A percentile compares a stretch with the other conserved stretches of the same genome.
These are phyloP conservation scores for Chlamydomonas urium DNA, from an alignment of 139 green algal genomes.

Conservation along the genomic window DNA sequence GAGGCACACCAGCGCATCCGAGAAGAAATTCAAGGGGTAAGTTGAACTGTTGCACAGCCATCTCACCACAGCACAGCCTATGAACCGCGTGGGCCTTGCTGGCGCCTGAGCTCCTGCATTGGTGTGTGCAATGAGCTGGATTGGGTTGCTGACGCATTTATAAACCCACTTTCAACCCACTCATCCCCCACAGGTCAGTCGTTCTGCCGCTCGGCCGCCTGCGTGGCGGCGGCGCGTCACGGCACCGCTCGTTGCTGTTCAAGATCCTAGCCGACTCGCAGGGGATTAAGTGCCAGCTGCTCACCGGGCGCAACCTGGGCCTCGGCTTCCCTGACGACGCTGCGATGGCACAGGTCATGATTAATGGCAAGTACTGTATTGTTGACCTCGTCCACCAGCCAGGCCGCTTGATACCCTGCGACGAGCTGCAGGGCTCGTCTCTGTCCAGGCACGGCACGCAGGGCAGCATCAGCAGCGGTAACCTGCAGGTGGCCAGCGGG, in stretches of 20 bases:
- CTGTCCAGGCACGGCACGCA: too few species aligned
- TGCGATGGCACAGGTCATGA: constrained; percentile 32
- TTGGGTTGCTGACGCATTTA: too few species aligned
- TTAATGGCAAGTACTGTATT: constrained; percentile 33
- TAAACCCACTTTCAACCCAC: too few species aligned
- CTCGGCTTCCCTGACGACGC: constrained; percentile 24
- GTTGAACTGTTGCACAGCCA: not conserved
- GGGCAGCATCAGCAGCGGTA: constrained; percentile 8
- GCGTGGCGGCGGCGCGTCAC: constrained; percentile 38
- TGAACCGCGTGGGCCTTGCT: too few species aligned
- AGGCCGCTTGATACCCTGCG: constrained; percentile 23
- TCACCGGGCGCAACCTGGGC: constrained; percentile 35
- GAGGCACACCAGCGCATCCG: constrained; percentile 9
- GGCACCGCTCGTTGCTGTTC: constrained; percentile 83
- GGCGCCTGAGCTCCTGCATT: too few species aligned
- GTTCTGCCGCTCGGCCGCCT: constrained; percentile 63
- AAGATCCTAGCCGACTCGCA: constrained; percentile 74
- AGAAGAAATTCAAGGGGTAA: constrained; percentile 27
- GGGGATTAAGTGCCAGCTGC: constrained; percentile 54
- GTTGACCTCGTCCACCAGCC: constrained; percentile 56
- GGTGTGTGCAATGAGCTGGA: too few species aligned
- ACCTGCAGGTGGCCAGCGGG: not conserved
- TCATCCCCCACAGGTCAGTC: constrained; percentile 20
- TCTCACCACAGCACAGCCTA: not conserved
- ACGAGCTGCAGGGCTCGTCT: constrained; percentile 2